Percentiles rank a stretch among this genome's conserved stretches.
Conservation (phyloP, 148 eudicot genomes). For the Salicornia ramosissima region DNA sequence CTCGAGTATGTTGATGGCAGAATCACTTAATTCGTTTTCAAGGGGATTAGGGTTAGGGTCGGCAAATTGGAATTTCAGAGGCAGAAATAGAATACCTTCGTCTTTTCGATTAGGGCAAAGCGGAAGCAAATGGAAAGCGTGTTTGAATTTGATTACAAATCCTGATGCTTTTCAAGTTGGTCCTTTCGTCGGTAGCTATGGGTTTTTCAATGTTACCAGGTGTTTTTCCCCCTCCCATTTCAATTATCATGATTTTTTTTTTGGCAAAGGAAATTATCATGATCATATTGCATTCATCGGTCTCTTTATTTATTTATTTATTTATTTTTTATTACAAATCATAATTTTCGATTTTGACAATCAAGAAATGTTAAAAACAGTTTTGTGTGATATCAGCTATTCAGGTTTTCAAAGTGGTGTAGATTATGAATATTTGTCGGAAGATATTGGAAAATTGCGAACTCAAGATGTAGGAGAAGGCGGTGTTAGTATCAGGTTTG, state of each 20-base stretch:
- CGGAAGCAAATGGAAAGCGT: conserved; percentile 31
- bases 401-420: conserved; percentile 55
- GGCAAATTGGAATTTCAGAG: not conserved
- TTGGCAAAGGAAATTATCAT: no score
- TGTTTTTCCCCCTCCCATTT: conserved; percentile 12
- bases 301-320: no score
- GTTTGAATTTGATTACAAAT: conserved; percentile 42
- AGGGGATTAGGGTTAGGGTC: conserved; percentile 6
- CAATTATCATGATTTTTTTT: not conserved
- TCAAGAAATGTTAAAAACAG: not conserved
- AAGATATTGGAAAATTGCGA: conserved; percentile 54
- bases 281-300: no score
- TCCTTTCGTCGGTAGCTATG: conserved; percentile 74
- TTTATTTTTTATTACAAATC: no score
- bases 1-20: not conserved
- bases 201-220: conserved; percentile 90
- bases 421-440: conserved; percentile 35
- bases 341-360: not conserved
- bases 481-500: conserved; percentile 71
- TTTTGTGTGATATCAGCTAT: conserved; percentile 39
- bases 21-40: conserved; percentile 6
- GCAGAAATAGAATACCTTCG: not conserved
- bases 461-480: conserved; percentile 91
- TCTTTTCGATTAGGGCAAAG: conserved; percentile 1
- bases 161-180: conserved; percentile 82